Percentiles rank a stretch among this genome's conserved stretches.
phyloP scores from a whole-genome alignment of 2,329 filamentous ascomycete species.

The Coleophoma crateriformis region DNA sequence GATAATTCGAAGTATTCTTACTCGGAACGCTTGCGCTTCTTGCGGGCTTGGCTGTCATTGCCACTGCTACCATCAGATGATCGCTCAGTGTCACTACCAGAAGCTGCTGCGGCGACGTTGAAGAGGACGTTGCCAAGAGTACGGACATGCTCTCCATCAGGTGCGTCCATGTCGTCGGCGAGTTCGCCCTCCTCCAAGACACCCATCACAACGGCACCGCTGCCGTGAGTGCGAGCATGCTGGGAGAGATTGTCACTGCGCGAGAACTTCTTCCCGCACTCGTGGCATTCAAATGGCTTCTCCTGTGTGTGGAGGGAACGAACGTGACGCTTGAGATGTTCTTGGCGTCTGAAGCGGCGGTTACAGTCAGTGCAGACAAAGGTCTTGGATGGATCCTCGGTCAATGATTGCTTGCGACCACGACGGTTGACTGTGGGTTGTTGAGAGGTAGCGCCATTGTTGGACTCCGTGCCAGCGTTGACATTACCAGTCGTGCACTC shows the following conservation, averaged over 20 bases:
- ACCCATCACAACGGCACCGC: slow-evolving; percentile 85
- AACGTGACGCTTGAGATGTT: slow-evolving; percentile 98
- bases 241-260: slow-evolving; percentile 96
- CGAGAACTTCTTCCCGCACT: slow-evolving; percentile 99
- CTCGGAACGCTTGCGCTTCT: slow-evolving; percentile 75
- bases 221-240: slow-evolving; percentile 89
- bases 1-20: slow-evolving; percentile 24
- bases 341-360: slow-evolving; percentile 94
- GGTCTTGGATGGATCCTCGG: slow-evolving; percentile 96
- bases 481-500: slow-evolving; percentile 33
- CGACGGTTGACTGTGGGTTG: slow-evolving; percentile 74
- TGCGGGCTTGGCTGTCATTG: slow-evolving; percentile 46
- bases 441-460: slow-evolving; percentile 21
- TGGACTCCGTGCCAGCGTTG: slow-evolving; percentile 35
- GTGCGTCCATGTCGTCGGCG: slow-evolving; percentile 35
- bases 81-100: slow-evolving; percentile 56
- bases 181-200: slow-evolving; percentile 69
- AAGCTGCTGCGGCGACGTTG: slow-evolving; percentile 70
- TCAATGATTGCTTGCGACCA: slow-evolving; percentile 96
- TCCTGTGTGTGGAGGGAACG: slow-evolving; percentile 96
- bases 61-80: slow-evolving; percentile 47
- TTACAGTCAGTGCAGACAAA: slow-evolving; percentile 97
- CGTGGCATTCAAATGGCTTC: slow-evolving; percentile 95
- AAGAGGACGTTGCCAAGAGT: slow-evolving; percentile 74
- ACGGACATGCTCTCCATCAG: slow-evolving; percentile 55